Conservation (phyloP, 75 land plant species). For the Cupressus sempervirens region DNA sequence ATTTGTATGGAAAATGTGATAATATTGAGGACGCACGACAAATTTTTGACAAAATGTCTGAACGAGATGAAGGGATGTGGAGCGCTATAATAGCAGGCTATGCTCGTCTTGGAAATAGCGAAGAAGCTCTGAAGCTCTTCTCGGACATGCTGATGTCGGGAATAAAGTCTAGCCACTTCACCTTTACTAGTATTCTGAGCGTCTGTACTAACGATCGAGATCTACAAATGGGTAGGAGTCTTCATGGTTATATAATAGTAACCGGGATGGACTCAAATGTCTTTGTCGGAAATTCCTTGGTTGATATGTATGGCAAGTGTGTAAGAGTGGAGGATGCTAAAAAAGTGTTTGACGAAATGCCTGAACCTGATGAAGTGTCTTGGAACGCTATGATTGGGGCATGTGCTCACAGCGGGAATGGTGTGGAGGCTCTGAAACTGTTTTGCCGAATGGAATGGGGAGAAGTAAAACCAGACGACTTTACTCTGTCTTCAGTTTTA, state of each 20-base stretch:
- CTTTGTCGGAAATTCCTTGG: slow-evolving; percentile 41
- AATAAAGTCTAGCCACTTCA: slow-evolving; percentile 32
- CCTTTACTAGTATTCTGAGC: slow-evolving; percentile 31
- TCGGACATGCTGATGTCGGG: slow-evolving; percentile 12
- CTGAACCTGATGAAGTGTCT: slow-evolving; percentile 12
- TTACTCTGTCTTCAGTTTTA: slow-evolving; percentile 13
- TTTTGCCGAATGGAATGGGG: slow-evolving; percentile 11
- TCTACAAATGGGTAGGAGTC: slow-evolving; percentile 19
- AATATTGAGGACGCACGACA: slow-evolving; percentile 26
- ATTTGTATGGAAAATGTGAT: slow-evolving; percentile 38
- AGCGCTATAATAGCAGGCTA: slow-evolving; percentile 13
- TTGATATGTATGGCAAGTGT: slow-evolving; percentile 52
- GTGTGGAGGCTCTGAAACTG: slow-evolving; percentile 15
- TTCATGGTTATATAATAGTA: slow-evolving; percentile 40
- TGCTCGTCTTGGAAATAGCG: slow-evolving; percentile 18
- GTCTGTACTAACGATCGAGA: slow-evolving; percentile 26
- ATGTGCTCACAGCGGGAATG: slow-evolving; percentile 10
- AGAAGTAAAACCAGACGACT: slow-evolving; percentile 6
- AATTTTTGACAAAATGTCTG: slow-evolving; percentile 1
- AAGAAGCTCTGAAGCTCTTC: slow-evolving; percentile 31
- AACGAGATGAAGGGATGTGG: slow-evolving; percentile 12
- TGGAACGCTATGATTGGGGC: slow-evolving; percentile 26
- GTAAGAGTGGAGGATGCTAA: slow-evolving; percentile 29
- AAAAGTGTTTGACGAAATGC: slow-evolving; percentile 25
- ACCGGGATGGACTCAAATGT: slow-evolving; percentile 20